A percentile compares a stretch with the other conserved stretches of the same genome.
Conservation (phyloP, 768 basidiomycete genomes). For the Auricularia auricula-judae region DNA sequence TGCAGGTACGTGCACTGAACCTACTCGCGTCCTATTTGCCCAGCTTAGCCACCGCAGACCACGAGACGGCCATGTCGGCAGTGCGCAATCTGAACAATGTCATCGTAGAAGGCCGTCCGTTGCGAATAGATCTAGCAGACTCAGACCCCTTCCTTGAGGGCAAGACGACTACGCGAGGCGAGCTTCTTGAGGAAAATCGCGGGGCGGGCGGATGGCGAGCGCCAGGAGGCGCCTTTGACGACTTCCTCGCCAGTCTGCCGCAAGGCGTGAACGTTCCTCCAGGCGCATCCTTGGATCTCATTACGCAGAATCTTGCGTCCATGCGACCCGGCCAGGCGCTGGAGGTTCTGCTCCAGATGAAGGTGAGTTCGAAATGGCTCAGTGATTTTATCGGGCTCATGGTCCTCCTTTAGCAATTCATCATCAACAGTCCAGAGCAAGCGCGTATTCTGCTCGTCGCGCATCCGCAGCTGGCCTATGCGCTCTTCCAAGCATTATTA, state of each 20-base stretch:
- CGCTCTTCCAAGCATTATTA: slow-evolving; percentile 88
- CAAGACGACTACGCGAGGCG: slow-evolving; percentile 79
- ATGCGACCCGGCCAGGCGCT: slow-evolving; percentile 78
- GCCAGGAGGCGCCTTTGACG: slow-evolving; percentile 5
- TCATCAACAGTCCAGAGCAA: slow-evolving; percentile 84
- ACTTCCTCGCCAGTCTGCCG: slow-evolving; percentile 60
- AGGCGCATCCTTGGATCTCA: slow-evolving; percentile 68
- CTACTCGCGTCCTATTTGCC: background rate
- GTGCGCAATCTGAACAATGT: slow-evolving; percentile 92
- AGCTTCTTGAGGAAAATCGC: slow-evolving; percentile 57
- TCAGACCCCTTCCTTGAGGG: slow-evolving; percentile 88
- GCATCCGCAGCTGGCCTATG: slow-evolving; percentile 92
- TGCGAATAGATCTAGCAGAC: slow-evolving; percentile 91
- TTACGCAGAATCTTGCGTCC: slow-evolving; percentile 73
- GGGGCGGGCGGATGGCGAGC: background rate
- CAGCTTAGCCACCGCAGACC: slow-evolving; percentile 37
- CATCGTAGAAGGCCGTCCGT: slow-evolving; percentile 83
- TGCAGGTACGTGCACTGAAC: slow-evolving; percentile 40
- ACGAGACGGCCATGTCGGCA: slow-evolving; percentile 90
- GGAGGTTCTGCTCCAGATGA: slow-evolving; percentile 96
- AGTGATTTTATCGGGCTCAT: slow-evolving; percentile 1
- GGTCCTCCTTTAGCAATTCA: slow-evolving; percentile 58
- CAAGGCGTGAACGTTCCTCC: slow-evolving; percentile 62
- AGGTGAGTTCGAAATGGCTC: slow-evolving; percentile 43
- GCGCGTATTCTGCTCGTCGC: slow-evolving; percentile 66